phyloP scores from a whole-genome alignment of 129 eudicot species.

The Dittrichia graveolens region DNA sequence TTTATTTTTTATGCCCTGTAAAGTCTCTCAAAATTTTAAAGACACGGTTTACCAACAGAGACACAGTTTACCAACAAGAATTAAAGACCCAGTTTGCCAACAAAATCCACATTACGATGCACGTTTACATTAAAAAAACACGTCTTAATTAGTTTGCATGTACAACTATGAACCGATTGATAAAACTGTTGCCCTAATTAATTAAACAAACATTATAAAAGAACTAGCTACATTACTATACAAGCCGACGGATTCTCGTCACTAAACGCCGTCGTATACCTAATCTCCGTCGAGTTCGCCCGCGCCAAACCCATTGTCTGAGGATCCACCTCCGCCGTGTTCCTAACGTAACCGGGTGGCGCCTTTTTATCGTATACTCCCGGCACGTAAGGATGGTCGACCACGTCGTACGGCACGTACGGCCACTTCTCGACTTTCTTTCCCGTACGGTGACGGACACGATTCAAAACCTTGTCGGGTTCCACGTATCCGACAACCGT shows the following conservation, averaged over 20 bases:
- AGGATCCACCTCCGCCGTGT: slow-evolving; percentile 35
- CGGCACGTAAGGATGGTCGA: slow-evolving; percentile 55
- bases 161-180: no score
- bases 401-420: slow-evolving; percentile 56
- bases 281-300: slow-evolving; percentile 46
- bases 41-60: no score
- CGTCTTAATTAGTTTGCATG: no score
- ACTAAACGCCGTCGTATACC: slow-evolving; percentile 56
- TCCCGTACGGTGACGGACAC: slow-evolving; percentile 57
- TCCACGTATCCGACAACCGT: slow-evolving; percentile 56
- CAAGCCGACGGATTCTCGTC: slow-evolving; percentile 64
- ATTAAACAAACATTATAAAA: not conserved
- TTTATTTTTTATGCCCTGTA: no score
- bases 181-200: not conserved
- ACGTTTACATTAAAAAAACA: no score
- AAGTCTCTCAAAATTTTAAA: no score
- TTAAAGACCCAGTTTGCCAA: no score
- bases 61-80: no score
- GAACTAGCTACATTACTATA: slow-evolving; percentile 34
- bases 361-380: slow-evolving; percentile 69
- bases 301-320: slow-evolving; percentile 31
- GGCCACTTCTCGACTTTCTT: slow-evolving; percentile 62
- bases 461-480: slow-evolving; percentile 53
- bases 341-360: slow-evolving; percentile 57
- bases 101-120: no score